Conservation (phyloP, 2,329 filamentous ascomycete species). For the Claviceps cyperi region DNA sequence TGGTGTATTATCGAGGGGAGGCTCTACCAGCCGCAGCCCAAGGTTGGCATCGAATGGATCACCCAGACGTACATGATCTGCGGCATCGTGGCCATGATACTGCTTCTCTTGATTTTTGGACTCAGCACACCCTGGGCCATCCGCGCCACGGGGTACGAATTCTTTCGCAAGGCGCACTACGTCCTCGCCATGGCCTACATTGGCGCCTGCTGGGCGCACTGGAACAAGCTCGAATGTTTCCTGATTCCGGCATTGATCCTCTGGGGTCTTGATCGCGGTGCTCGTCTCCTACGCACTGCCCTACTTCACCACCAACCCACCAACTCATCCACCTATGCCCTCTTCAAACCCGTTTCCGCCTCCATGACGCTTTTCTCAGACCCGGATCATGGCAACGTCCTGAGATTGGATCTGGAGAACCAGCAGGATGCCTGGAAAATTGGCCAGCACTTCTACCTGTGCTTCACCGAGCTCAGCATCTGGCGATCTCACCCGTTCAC, state of each 20-base stretch:
- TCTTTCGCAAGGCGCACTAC: conserved; percentile 63
- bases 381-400: conserved; percentile 41
- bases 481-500: conserved; percentile 66
- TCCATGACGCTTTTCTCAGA: conserved; percentile 34
- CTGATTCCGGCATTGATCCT: conserved; percentile 51
- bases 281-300: conserved; percentile 41
- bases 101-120: conserved; percentile 46
- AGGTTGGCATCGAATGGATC: conserved; percentile 40
- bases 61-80: conserved; percentile 55
- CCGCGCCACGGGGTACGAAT: conserved; percentile 56
- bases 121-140: conserved; percentile 45
- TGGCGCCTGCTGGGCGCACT: conserved; percentile 63
- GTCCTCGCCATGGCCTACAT: conserved; percentile 60
- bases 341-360: conserved; percentile 40
- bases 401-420: conserved; percentile 52
- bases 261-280: conserved; percentile 48
- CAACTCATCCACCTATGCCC: conserved; percentile 20
- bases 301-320: conserved; percentile 44
- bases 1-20: conserved; percentile 54
- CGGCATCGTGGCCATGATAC: conserved; percentile 53
- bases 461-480: conserved; percentile 49
- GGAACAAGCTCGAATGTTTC: conserved; percentile 53
- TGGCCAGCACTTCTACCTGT: conserved; percentile 59
- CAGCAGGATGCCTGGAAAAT: conserved; percentile 46
- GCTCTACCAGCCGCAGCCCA: conserved; percentile 60